These are phyloP conservation scores for Beauveria brongniartii DNA, from an alignment of 2,329 filamentous ascomycete genomes.

Conservation along the genomic window DNA sequence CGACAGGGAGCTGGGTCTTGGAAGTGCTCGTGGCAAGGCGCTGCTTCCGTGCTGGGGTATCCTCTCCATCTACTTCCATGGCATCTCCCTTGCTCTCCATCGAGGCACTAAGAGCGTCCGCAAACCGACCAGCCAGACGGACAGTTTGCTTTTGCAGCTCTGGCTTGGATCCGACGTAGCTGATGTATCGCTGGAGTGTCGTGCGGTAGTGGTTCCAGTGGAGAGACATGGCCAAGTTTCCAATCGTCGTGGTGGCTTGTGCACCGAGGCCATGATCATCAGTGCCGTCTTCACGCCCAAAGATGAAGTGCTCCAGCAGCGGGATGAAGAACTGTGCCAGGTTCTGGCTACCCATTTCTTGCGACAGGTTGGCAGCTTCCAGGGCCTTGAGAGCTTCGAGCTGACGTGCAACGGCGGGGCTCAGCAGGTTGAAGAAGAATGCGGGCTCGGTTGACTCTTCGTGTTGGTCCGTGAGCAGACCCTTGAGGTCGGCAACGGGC, in stretches of 20 bases:
- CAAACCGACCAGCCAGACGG: constrained; percentile 69
- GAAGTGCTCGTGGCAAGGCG: constrained; percentile 60
- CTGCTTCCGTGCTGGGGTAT: constrained; percentile 13
- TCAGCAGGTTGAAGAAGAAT: constrained; percentile 89
- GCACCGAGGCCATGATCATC: constrained; percentile 83
- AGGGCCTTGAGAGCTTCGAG: constrained; percentile 75
- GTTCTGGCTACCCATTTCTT: constrained; percentile 65
- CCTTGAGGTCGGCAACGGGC: constrained; percentile 64
- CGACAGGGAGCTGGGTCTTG: constrained; percentile 57
- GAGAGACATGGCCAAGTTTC: constrained; percentile 63
- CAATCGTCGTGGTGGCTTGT: constrained; percentile 76
- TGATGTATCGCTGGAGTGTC: constrained; percentile 73
- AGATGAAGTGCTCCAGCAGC: constrained; percentile 87
- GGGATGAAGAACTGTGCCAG: constrained; percentile 83
- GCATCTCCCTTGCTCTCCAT: constrained; percentile 27
- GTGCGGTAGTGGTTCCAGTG: constrained; percentile 89
- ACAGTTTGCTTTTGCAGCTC: constrained; percentile 82
- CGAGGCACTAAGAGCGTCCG: constrained; percentile 63
- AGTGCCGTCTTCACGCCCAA: constrained; percentile 61
- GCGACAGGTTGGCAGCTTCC: constrained; percentile 55
- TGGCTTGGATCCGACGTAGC: constrained; percentile 71
- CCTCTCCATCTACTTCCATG: constrained; percentile 34
- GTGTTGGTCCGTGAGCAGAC: constrained; percentile 51
- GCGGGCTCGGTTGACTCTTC: constrained; percentile 60
- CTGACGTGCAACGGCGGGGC: constrained; percentile 80